These are phyloP conservation scores for Xylariaceae sp. DNA, from an alignment of 2,329 filamentous ascomycete species.

Conservation along the genomic window DNA sequence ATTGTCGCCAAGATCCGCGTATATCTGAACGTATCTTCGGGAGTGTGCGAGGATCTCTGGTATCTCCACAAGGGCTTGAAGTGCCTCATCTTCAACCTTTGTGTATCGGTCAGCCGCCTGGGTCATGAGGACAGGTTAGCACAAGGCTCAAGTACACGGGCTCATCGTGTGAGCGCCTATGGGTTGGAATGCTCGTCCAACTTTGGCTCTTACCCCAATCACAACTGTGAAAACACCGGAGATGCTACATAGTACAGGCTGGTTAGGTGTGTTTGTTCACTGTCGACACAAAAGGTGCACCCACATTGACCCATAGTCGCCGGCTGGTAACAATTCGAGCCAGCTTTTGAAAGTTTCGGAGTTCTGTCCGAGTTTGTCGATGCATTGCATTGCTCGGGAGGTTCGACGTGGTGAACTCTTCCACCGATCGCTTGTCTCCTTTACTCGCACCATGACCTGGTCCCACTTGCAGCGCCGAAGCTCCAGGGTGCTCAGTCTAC, in stretches of 20 bases:
- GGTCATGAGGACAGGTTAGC: not conserved
- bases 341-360: constrained; percentile 10
- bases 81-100: constrained; percentile 9
- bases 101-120: constrained; percentile 8
- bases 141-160: not conserved
- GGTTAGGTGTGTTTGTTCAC: not conserved
- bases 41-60: constrained; percentile 7
- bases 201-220: not conserved
- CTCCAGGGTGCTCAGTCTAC: not conserved
- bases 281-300: not conserved
- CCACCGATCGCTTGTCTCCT: constrained; percentile 1
- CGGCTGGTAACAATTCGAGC: constrained; percentile 8
- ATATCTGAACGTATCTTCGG: constrained; percentile 6
- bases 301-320: constrained; percentile 10
- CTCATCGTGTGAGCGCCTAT: too few relatives aligned
- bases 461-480: constrained; percentile 10
- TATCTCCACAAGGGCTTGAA: constrained; percentile 9
- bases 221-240: constrained; percentile 8
- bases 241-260: constrained; percentile 1
- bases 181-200: too few relatives aligned
- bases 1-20: not conserved
- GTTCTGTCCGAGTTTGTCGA: constrained; percentile 7
- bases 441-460: constrained; percentile 6
- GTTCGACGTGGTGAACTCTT: constrained; percentile 2
- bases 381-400: constrained; percentile 6